Evolutionary conservation across 1,284 basidiomycete genomes (phyloP), one percentile per base, ranked within the genome.

Genomic region (Porodaedalea pini): DNA sequence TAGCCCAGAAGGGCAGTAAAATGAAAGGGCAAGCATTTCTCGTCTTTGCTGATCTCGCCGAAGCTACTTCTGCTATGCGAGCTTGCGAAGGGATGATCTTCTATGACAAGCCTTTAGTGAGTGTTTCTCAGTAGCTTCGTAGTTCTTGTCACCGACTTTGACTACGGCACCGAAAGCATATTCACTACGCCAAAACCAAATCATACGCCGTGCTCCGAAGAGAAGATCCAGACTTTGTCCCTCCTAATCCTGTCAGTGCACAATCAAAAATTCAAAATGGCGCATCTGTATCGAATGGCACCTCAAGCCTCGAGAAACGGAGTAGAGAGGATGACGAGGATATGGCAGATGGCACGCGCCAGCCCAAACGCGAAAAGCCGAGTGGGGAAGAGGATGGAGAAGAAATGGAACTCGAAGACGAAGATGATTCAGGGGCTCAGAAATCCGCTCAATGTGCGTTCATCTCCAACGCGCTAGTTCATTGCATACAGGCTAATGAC

Each of bases 11-110:
- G 70, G 84, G 78, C 63, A 73, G 82, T 54, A 90, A 87, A 68
- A 94, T 94, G 86, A 84, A 91, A 61, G 96, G 96, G 2, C 95
- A 98, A 74, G 96, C 96, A 0, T 99, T 98, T 71, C 83, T 99
- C 66, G 94, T 97, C 62, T 99, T 98, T 73, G 82, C 85, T 61
- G 93, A 95, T 74, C 83, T 94, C 58, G 82, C 89, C 17, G 82
- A 86, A 49, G 92, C 94, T 55, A 98, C 94, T 10, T 82, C 93
- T 36, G 97, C 95, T 17, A 80, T 97, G 81, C 81, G 94, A 41
- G 91, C 88, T 48, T 88, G 94, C 67, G 87, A 91, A 65, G 94
- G 94, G 55, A 92, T 96, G 80, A 64, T 85, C 17, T 98, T 98
- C 75, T 98, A 98, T 69, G 93, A 94, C 66, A 93, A 91, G 67